phyloP scores from a whole-genome alignment of 179 eudicot species.

The Amaranthus tricolor region DNA sequence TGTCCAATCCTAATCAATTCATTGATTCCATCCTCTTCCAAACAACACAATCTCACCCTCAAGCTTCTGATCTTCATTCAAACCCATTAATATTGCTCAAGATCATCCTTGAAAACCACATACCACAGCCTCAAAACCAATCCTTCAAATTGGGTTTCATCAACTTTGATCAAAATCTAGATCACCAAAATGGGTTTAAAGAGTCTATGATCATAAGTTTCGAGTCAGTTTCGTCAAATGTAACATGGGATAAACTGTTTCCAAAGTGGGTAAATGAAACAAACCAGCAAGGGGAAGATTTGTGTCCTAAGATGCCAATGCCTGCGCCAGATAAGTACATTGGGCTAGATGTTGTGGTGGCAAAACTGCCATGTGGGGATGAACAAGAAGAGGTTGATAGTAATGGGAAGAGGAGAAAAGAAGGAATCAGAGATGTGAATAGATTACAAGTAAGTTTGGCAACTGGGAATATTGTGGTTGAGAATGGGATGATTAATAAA shows the following conservation, averaged over 20 bases:
- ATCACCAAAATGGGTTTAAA: constrained; percentile 20
- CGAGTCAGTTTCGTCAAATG: constrained; percentile 26
- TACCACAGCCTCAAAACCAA: background rate
- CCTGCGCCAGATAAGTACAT: constrained; percentile 35
- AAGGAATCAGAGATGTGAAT: constrained; percentile 47
- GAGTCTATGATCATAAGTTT: constrained; percentile 33
- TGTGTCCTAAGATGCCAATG: constrained; percentile 66
- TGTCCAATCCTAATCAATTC: constrained; percentile 13
- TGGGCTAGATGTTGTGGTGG: constrained; percentile 51
- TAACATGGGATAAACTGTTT: constrained; percentile 46
- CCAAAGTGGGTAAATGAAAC: constrained; percentile 61
- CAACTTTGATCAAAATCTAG: constrained; percentile 28
- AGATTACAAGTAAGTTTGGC: constrained; percentile 61
- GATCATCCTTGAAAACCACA: constrained; percentile 11
- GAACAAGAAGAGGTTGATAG: background rate
- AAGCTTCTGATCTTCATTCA: background rate
- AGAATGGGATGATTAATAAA: constrained; percentile 29
- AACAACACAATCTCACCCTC: background rate
- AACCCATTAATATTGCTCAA: constrained; percentile 30
- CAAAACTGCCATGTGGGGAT: constrained; percentile 41
- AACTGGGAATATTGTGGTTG: constrained; percentile 54
- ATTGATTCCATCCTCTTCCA: constrained; percentile 13
- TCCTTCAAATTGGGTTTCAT: constrained; percentile 43
- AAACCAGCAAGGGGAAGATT: constrained; percentile 3
- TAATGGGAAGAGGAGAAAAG: constrained; percentile 8